Base-by-base conservation (phyloP, 768 basidiomycete genomes). In the Sistotremastrum suecicum region DNA sequence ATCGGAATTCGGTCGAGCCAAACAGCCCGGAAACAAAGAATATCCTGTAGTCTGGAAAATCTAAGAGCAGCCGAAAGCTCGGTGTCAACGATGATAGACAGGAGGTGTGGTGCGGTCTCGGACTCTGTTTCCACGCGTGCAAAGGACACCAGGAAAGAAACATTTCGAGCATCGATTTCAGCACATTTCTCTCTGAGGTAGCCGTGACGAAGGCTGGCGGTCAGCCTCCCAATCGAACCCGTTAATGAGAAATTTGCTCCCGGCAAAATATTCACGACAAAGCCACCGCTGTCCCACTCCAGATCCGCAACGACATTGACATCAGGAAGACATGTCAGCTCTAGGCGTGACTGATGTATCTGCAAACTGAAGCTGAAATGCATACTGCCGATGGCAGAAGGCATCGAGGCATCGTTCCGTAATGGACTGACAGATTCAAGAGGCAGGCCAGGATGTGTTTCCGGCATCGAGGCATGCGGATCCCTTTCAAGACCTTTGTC, bases 211-310 rank as follows among this genome's bases (percentile, higher is more conserved):
- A 97, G 68, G 2, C 83, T 81, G 31, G 82, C 66, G 3, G 80
- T 82, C 29, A 97, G 68, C 1, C 88, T 91, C 11, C 81, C 82
- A 7, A 95, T 78, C 43, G 75, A 77, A 5, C 84, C 85, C 0
- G 80, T 79, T 52, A 95, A 78, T 7, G 78, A 73, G 34, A 84
- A 67, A n/a, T 75, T 69, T 41, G 76, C 76, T 3, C 79, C 79
- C 2, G 90, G 83, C 35, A 80, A 75, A 37, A 88, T 66, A 53
- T 78, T 84, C 45, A 91, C 60, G 42, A 90, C 64, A 56, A 97
- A 91, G 0, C 90, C 91, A 37, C 94, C 94, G 53, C 86, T 92
- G 45, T 94, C 83, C 94, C 94, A 98, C 41, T 86, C 74, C 34
- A 95, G 57, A 1, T 81, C 82, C 9, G 86, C 88, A 37, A 83